Evolutionary conservation across 169 alveolate genomes (phyloP), one percentile per base, ranked within the genome.

Genomic region (Eimeria tenella): DNA sequence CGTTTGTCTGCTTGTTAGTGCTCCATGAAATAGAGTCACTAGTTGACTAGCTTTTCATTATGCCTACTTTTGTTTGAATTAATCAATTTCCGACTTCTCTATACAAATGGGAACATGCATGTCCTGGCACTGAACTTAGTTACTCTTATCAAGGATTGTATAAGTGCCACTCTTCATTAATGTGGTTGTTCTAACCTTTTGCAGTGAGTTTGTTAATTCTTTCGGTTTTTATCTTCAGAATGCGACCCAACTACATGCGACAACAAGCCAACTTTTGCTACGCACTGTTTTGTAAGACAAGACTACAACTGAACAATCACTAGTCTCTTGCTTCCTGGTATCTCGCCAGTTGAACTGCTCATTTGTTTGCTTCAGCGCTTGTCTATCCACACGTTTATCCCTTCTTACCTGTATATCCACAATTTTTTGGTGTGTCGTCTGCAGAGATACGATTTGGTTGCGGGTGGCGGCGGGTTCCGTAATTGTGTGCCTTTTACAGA

Each of bases 381-480:
- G 23, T 73, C 23, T 52, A 10, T 73, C 8, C 84, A 25, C 21
- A 49, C 84, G 19, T 21, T 73, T 25, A 10, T 25, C 58, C 58
- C 23, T 25, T 73, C 53, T 15, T 21, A 50, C 3, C 10, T 23
- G 83, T 15, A 0, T 73, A 9, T 73, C 11, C 11, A 11, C 56
- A 4, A 42, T 11, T 31, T 31, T 70, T 10, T 70, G 15, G 5
- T 3, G 11, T 55, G 62, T 19, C 23, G 19, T n/a, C 10, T n/a
- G 9, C 87, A 90, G 94, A 74, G 71, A 75, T 90, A 60, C 83
- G 90, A 74, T 21, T 53, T 50, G 13, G 68, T 63, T 11, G 84
- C 94, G 17, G 94, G 94, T n/a, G 94, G 94, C 53, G 94, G 94
- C 2, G 94, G 94, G 23, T 90, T 90, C 42, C 63, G 94, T 53